Base-by-base conservation (phyloP, 2,329 filamentous ascomycete species). In the Colletotrichum cereale region DNA sequence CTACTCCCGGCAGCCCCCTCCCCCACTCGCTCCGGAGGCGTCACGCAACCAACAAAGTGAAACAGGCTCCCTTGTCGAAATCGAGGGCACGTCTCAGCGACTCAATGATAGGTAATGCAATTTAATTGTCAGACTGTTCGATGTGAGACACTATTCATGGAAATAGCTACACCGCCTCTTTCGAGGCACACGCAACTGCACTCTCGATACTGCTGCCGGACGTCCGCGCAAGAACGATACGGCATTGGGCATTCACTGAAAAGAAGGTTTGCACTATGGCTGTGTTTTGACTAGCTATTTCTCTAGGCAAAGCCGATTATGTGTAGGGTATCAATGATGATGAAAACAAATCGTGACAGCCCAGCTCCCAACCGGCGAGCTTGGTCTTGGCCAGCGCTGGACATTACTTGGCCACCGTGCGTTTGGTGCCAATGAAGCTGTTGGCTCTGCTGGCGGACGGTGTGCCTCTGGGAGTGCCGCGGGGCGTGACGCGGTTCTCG, bases 401-500 rank as follows among this genome's bases (percentile, higher is more conserved):
- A 61, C 40, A 38, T 53, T 44, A 70, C 47, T 61, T 61, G 6
- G 42, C 44, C 21, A 21, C 40, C 42, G 21, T 11, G 14, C 56
- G 67, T 16, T 57, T 67, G 24, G 47, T 48, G 16, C 31, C 64
- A 2, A 60, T 5, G 11, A 42, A 44, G n/a, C 72, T 73, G 53
- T 73, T 73, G 18, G 60, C 56, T 14, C 82, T 78, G 55, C 78
- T 82, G 0, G 80, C 81, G 0, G 80, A 79, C 0, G 82, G 82
- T 0, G 82, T 83, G 1, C 79, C 81, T 10, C 81, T 74, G 0
- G 82, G 82, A 2, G 82, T 83, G 5, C 74, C 76, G 21, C 79
- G 76, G 6, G 82, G 82, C 1, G 82, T 84, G 0, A 83, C 81
- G 31, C 82, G 80, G 48, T 75, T 82, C 75, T 84, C 82, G 1